Base-by-base conservation (phyloP, 106 monocot genomes). In the Acorus calamus region DNA sequence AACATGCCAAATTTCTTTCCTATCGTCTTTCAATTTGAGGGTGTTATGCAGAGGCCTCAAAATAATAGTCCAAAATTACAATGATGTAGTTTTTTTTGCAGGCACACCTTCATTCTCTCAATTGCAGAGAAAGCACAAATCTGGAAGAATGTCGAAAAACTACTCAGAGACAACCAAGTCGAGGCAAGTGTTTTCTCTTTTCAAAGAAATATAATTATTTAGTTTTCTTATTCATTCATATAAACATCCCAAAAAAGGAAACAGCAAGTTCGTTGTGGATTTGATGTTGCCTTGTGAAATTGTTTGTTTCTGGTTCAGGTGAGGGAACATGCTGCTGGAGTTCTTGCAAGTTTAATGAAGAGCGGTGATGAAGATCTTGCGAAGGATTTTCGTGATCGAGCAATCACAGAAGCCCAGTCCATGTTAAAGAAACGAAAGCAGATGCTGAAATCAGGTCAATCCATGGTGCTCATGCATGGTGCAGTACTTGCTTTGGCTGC, bases 141-240 rank as follows among this genome's bases (percentile, higher is more conserved):
- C 7, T 98, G 98, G 98, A 76, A 75, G 43, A 66, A 69, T 53
- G 66, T 88, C 55, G 98, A 92, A 76, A 79, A 76, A 53, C 72
- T 92, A 45, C 91, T 98, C 56, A 79, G 83, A 50, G 98, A 98
- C 76, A 85, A 74, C 63, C 98, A 98, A 88, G 80, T 98, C 46
- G 98, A 98, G 81, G 98, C 74, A 78, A 80, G 69, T 59, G 7
- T 42, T 64, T 50, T 28, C 28, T 28, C 28, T 0, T 28, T 28
- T 28, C 28, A 28, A 28, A 28, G 28, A 28, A 28, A 28, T 1
- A 28, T 28, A 28, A 28, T 28, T 28, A 28, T 28, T 28, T 1
- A 1, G 28, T 28, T 28, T 28, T 28, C 0, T 28, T 28, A 28
- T 28, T 28, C 28, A 28, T 28, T 28, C 28, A 28, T 28, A 28